Percentiles rank a stretch among this genome's conserved stretches.
These are phyloP conservation scores for Mycena crocata DNA, from an alignment of 768 basidiomycete species.

Conservation along the genomic window DNA sequence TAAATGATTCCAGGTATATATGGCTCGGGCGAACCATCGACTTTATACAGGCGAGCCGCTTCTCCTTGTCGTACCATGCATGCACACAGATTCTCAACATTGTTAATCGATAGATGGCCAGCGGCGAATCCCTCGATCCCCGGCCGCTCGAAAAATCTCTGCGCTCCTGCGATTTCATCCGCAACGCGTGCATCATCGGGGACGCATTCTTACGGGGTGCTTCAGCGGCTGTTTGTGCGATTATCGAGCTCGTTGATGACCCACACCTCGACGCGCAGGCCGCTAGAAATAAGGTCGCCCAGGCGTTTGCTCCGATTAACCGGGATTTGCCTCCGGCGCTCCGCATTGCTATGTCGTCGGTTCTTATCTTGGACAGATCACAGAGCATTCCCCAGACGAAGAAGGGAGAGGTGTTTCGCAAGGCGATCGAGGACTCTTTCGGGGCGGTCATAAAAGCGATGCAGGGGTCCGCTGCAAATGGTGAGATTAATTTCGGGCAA, in stretches of 20 bases:
- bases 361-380: constrained; percentile 11
- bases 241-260: constrained; percentile 30
- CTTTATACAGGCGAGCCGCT: constrained; percentile 30
- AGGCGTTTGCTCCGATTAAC: constrained; percentile 24
- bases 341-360: constrained; percentile 23
- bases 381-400: constrained; percentile 30
- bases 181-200: constrained; percentile 28
- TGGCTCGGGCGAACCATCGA: constrained; percentile 32
- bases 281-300: constrained; percentile 7
- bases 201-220: constrained; percentile 24
- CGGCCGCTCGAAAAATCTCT: constrained; percentile 22
- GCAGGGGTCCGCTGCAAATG: not conserved
- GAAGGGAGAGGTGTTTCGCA: constrained; percentile 31
- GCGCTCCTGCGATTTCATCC: constrained; percentile 8
- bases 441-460: not conserved
- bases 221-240: constrained; percentile 28
- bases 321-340: constrained; percentile 26
- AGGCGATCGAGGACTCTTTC: constrained; percentile 26
- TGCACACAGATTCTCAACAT: not conserved
- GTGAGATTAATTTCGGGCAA: not conserved
- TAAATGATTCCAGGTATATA: constrained; percentile 4
- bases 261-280: not conserved
- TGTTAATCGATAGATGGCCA: constrained; percentile 11
- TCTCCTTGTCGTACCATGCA: not conserved
- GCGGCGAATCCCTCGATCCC: constrained; percentile 31